Base-by-base conservation (phyloP, 139 green algal genomes). In the Chlorella sp. region DNA sequence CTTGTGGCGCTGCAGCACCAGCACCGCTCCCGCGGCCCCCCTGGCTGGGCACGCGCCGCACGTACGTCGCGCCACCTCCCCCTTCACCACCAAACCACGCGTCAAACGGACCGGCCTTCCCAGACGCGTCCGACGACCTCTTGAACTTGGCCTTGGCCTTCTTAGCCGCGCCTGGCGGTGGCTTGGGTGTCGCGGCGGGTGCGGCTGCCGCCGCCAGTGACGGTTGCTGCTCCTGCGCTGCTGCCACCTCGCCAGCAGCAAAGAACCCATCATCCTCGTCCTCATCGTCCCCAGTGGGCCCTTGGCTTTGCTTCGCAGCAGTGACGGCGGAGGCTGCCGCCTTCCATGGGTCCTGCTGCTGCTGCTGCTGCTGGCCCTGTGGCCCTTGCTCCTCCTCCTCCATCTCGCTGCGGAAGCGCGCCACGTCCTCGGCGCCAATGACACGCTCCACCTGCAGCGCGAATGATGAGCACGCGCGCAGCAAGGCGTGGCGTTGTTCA, bases 371-470 rank as follows among this genome's bases (percentile, higher is more conserved):
- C 55, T 4, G 20, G 24, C 20, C 55, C 24, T 64, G 22, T 64
- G 55, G 6, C 4, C 55, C 24, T 4, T 64, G 17, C 20, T 27
- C 22, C n/a, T 70, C 31, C 35, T 69, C 75, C 29, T 77, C 75
- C 31, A 77, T 65, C 64, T 81, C 75, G 3, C 27, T 4, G 1
- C 62, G 62, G 75, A 77, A 77, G 10, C 75, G 70, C 64, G 63
- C 70, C 50, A 81, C 70, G 5, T 81, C 75, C 14, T 74, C 70
- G 2, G 29, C 49, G 27, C 75, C 75, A 0, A 81, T 55, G 14
- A 81, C 70, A 1, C 70, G 51, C 26, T 31, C 31, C 31, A 73
- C 65, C 65, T 71, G 34, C 33, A 55, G 42, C 42, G 10, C 42
- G 17, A 55, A 10, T 24, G 42, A 55, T 10, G 42, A 55, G 10